Percentiles rank a stretch among this genome's conserved stretches.
These are phyloP conservation scores for Penicillium janthinellum DNA, from an alignment of 2,329 filamentous ascomycete genomes.

Conservation along the genomic window DNA sequence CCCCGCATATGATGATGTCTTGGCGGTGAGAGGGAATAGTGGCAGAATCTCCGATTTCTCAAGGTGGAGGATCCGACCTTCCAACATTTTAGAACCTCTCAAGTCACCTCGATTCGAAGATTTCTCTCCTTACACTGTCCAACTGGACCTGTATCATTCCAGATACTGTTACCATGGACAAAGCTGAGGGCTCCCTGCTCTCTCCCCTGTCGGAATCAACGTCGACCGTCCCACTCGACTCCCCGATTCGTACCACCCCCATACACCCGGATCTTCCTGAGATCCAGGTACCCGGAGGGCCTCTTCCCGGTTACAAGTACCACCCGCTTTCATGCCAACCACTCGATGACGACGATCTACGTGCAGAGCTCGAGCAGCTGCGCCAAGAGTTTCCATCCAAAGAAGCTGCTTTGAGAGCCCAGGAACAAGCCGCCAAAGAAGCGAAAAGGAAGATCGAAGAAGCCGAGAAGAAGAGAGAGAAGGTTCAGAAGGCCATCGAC, in stretches of 20 bases:
- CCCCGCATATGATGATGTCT: constrained; percentile 18
- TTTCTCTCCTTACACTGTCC: not conserved
- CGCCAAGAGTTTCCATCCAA: constrained; percentile 40
- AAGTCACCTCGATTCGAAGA: not conserved
- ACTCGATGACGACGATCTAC: constrained; percentile 34
- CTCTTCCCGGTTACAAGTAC: constrained; percentile 38
- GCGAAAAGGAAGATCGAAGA: constrained; percentile 41
- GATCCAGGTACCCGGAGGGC: constrained; percentile 42
- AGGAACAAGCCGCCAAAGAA: constrained; percentile 42
- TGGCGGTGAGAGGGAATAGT: constrained; percentile 18
- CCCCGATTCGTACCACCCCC: constrained; percentile 39
- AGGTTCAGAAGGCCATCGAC: constrained; percentile 44
- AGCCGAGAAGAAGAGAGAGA: constrained; percentile 40
- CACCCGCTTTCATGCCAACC: constrained; percentile 43
- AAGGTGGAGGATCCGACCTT: not conserved
- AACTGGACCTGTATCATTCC: not conserved
- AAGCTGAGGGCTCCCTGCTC: constrained; percentile 35
- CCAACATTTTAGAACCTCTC: not conserved
- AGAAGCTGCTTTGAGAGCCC: constrained; percentile 40
- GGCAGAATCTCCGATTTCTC: constrained; percentile 21
- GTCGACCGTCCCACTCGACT: constrained; percentile 36
- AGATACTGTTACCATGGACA: constrained; percentile 13
- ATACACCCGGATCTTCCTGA: constrained; percentile 44
- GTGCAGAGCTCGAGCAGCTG: constrained; percentile 36
- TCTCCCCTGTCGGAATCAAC: constrained; percentile 40